phyloP scores from a whole-genome alignment of 768 basidiomycete genomes.

The Infundibulicybe gibba region DNA sequence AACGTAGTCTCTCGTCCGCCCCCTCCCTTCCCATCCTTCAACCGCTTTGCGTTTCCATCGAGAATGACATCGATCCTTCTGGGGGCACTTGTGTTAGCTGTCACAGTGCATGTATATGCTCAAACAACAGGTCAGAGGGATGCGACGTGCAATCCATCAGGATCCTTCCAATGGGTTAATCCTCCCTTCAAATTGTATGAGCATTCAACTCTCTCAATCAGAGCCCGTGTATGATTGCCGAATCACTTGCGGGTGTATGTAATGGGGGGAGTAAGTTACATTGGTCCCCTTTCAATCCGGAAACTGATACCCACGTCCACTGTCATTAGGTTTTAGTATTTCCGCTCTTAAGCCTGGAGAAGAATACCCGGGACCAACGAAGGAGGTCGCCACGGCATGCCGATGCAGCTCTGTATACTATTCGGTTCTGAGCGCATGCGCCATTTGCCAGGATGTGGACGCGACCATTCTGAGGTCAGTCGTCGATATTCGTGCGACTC shows the following conservation, averaged over 20 bases:
- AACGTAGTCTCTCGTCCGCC: too few species aligned
- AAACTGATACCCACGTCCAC: not conserved
- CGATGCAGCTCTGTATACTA: not conserved
- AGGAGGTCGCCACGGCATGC: not conserved
- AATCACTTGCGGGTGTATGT: not conserved
- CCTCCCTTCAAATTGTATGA: not conserved
- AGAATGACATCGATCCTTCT: too few species aligned
- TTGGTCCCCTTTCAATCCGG: not conserved
- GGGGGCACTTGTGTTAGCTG: too few species aligned
- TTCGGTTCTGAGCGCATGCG: not conserved
- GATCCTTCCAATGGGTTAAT: too few species aligned
- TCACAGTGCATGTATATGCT: too few species aligned
- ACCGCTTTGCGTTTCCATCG: too few species aligned
- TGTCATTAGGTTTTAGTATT: constrained; percentile 12
- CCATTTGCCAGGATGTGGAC: not conserved
- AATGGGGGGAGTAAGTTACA: not conserved
- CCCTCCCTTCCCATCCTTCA: too few species aligned
- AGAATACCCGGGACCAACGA: not conserved
- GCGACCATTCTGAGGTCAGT: not conserved
- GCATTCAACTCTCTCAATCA: not conserved
- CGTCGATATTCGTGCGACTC: not conserved
- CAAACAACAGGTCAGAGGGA: too few species aligned
- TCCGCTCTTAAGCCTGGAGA: not conserved
- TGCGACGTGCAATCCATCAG: too few species aligned
- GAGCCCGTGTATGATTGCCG: not conserved